Evolutionary conservation across 108 stramenopile genomes (phyloP).

Genomic region (Skeletonema menzelii): DNA sequence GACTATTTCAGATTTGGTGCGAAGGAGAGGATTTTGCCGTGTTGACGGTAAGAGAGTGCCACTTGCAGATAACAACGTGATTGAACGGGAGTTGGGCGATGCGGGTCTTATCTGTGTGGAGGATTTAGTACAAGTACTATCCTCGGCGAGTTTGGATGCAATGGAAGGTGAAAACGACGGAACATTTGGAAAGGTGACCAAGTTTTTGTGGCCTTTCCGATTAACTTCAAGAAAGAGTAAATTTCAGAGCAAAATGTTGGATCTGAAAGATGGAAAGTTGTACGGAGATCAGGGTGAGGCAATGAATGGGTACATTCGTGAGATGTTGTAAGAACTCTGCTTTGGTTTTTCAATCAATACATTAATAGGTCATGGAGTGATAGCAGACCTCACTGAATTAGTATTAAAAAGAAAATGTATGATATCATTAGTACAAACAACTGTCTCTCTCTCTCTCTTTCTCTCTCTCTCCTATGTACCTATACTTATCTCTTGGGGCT

Average conservation of each 20-base stretch:
- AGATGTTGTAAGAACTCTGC: slow-evolving; percentile 66
- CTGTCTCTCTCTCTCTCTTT: no score
- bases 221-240: slow-evolving; percentile 68
- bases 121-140: slow-evolving; percentile 83
- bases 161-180: slow-evolving; percentile 41
- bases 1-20: slow-evolving; percentile 76
- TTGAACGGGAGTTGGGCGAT: slow-evolving; percentile 75
- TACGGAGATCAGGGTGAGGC: slow-evolving; percentile 87
- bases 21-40: slow-evolving; percentile 66
- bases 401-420: no score
- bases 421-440: no score
- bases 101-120: slow-evolving; percentile 84
- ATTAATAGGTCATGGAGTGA: no score
- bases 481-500: no score
- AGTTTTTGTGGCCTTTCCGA: slow-evolving; percentile 84
- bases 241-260: slow-evolving; percentile 74
- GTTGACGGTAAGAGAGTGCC: slow-evolving; percentile 75
- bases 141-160: slow-evolving; percentile 16
- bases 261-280: slow-evolving; percentile 74
- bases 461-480: no score
- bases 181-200: slow-evolving; percentile 31
- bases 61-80: slow-evolving; percentile 80
- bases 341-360: no score
- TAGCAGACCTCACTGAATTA: no score
- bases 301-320: slow-evolving; percentile 81